Conservation (phyloP, 306 rosid species). For the Sicyos baderoa region DNA sequence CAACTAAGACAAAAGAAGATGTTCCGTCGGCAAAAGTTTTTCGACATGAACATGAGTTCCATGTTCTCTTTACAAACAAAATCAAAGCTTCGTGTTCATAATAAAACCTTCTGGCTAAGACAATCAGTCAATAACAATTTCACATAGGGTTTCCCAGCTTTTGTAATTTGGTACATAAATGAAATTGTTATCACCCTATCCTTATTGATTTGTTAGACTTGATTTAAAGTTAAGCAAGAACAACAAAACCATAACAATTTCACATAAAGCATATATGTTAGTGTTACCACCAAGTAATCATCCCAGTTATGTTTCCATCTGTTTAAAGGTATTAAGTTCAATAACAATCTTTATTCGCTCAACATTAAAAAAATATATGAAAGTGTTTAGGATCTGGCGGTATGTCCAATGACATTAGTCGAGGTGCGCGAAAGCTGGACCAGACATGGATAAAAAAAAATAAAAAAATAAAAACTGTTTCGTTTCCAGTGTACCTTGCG, state of each 20-base stretch:
- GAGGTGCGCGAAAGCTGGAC: no score
- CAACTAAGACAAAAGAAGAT: not conserved
- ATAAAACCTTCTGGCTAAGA: not conserved
- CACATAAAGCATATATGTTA: not conserved
- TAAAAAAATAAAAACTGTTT: no score
- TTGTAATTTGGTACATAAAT: no score
- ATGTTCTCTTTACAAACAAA: not conserved
- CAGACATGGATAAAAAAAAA: no score
- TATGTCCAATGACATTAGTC: no score
- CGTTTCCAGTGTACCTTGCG: not conserved
- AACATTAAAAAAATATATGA: not conserved
- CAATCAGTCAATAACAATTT: no score
- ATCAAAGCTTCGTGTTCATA: not conserved
- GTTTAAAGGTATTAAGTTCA: not conserved
- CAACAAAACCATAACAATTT: not conserved
- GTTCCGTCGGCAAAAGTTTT: not conserved
- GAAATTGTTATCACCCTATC: not conserved
- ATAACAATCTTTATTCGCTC: no score
- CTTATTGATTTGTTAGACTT: no score
- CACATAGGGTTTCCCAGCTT: no score
- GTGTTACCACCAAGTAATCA: not conserved
- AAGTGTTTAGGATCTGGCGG: no score
- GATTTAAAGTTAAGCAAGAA: not conserved
- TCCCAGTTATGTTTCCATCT: not conserved
- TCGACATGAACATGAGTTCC: not conserved